Base-by-base conservation (phyloP, 257 asterid species). In the Echium plantagineum region DNA sequence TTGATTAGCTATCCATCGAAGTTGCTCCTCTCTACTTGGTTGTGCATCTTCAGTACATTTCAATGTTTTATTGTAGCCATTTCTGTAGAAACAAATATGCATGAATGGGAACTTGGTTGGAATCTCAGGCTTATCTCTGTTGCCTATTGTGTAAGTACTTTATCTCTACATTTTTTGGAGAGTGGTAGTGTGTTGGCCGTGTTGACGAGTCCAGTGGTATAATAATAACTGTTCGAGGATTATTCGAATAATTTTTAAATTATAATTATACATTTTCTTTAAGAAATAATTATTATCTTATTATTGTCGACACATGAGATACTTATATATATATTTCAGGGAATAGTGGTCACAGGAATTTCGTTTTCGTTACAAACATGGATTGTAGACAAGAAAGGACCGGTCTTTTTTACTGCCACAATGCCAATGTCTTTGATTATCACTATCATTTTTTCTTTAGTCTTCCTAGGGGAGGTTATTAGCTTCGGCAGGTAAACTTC, bases 301-400 rank as follows among this genome's bases (percentile, higher is more conserved):
- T n/a, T n/a, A n/a, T n/a, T n/a, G n/a, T n/a, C n/a, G n/a, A n/a
- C n/a, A n/a, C n/a, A n/a, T n/a, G n/a, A n/a, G n/a, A n/a, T n/a
- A n/a, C n/a, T n/a, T n/a, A n/a, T 32, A 32, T 32, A 6, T 28
- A 3, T 28, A 28, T 20, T 52, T 24, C 80, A 86, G 97, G 97
- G 97, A 67, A 68, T 85, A 26, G 81, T 77, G 62, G 97, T 90
- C 68, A 90, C 96, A 17, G 97, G 94, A 5, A 35, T 90, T 10
- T 62, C 90, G 38, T 84, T 84, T 61, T 87, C 87, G 78, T 65
- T 90, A n/a, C 97, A 90, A 84, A 66, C 96, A 48, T 87, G 93
- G 94, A 86, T 90, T 10, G 48, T 90, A 42, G 94, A 90, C 72
- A 87, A 85, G 84, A 90, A 77, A 71, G 97, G 97, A 1, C 97